phyloP scores from a whole-genome alignment of 257 asterid genomes.

The Penstemon barbatus region DNA sequence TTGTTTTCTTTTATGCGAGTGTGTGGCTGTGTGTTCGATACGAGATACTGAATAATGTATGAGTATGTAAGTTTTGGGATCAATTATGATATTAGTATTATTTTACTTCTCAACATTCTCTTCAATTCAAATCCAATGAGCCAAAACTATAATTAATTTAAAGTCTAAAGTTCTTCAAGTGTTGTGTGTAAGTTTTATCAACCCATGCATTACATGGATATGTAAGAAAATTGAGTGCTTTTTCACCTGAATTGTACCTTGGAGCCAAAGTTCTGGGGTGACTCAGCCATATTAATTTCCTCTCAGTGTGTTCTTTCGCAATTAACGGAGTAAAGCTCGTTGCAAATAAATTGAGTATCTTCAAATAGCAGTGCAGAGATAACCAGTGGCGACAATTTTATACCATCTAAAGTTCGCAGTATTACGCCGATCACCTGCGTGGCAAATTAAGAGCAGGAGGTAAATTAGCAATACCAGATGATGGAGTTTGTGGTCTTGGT shows the following conservation, averaged over 20 bases:
- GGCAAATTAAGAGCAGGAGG: constrained; percentile 44
- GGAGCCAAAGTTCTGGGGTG: constrained; percentile 24
- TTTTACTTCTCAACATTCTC: no score
- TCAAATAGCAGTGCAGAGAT: constrained; percentile 7
- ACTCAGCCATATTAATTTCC: not conserved
- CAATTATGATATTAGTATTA: no score
- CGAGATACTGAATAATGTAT: no score
- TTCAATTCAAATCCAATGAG: no score
- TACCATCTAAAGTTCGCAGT: not conserved
- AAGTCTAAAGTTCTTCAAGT: constrained; percentile 2
- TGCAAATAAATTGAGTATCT: constrained; percentile 14
- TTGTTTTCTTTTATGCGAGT: not conserved
- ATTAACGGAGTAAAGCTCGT: constrained; percentile 24
- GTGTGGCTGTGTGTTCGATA: no score
- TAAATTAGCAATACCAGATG: constrained; percentile 39
- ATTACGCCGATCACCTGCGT: constrained; percentile 48
- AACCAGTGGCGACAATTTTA: no score
- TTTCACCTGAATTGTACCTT: constrained; percentile 21
- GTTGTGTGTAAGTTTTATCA: constrained; percentile 9
- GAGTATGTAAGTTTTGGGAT: not conserved
- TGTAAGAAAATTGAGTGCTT: constrained; percentile 13
- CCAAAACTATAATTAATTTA: no score
- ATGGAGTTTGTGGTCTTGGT: constrained; percentile 48
- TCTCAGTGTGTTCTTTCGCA: constrained; percentile 27
- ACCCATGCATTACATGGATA: constrained; percentile 23